A percentile compares a stretch with the other conserved stretches of the same genome.
Conservation (phyloP, 2,329 filamentous ascomycete species). For the Gliomastix tumulicola region DNA sequence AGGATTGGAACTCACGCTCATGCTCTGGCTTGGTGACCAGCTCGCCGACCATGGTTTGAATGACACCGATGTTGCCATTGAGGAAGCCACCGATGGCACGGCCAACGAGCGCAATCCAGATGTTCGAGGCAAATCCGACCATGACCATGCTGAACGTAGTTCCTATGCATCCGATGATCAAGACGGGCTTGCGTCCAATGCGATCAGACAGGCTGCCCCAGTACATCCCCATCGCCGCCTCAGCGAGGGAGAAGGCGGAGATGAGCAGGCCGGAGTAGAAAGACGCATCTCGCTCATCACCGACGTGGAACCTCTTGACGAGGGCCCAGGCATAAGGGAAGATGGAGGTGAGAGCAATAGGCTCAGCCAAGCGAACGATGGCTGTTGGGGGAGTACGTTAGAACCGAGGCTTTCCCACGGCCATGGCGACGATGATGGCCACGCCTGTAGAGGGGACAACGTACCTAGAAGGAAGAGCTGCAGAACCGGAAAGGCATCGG, state of each 20-base stretch:
- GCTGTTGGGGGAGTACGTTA: conserved; percentile 40
- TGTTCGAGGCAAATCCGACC: conserved; percentile 75
- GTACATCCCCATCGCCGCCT: conserved; percentile 78
- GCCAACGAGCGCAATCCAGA: conserved; percentile 75
- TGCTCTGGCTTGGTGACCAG: conserved; percentile 77
- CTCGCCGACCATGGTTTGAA: conserved; percentile 90
- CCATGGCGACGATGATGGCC: background rate
- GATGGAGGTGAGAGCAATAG: conserved; percentile 87
- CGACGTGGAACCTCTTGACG: conserved; percentile 69
- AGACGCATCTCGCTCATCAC: conserved; percentile 66
- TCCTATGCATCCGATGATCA: conserved; percentile 73
- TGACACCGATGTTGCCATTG: conserved; percentile 87
- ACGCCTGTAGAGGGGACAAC: conserved; percentile 22
- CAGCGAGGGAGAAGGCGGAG: conserved; percentile 75
- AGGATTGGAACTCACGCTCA: conserved; percentile 56
- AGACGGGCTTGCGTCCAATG: conserved; percentile 77
- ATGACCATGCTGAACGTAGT: conserved; percentile 78
- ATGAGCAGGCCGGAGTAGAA: conserved; percentile 87
- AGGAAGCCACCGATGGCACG: conserved; percentile 73
- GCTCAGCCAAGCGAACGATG: conserved; percentile 87
- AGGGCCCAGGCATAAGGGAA: conserved; percentile 88
- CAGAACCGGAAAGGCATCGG: conserved; percentile 69
- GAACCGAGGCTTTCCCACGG: conserved; percentile 1
- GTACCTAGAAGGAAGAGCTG: conserved; percentile 82
- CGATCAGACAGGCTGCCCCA: conserved; percentile 82